Evolutionary conservation across 208 protist genomes (phyloP), one percentile per base, ranked within the genome.

Genomic region (Leishmania martiniquensis): DNA sequence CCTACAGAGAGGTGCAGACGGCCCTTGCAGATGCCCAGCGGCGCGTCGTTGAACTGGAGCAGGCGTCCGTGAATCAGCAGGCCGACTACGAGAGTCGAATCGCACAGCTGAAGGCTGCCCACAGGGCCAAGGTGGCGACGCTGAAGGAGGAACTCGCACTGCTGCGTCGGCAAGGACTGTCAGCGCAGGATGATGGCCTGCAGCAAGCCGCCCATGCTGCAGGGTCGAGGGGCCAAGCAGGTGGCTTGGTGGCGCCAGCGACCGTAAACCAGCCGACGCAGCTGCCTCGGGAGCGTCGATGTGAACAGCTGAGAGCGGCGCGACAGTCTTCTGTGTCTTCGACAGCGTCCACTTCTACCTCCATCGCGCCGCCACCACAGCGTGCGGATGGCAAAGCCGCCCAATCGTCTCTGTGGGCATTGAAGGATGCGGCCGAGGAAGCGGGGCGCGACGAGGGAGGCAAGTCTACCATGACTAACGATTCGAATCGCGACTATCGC

Each of bases 61-160:
- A 76, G 57, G 47, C 6, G 25, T 62, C 37, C 34, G 45, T 59
- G 22, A 59, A 39, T 32, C 74, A 75, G n/a, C 54, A 83, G 63
- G 44, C 32, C 2, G 65, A 69, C 51, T 73, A 44, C 39, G 85
- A 86, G 47, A 71, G 25, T 17, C 81, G 77, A 17, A 54, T 89
- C 47, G 60, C 59, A 22, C 75, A 80, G 73, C 54, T 87, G 52
- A 83, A 86, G 67, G 77, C 59, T n/a, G 85, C 76, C 13, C 82
- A 89, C 55, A 52, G 57, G 2, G 82, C 70, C 25, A 81, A 77
- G 17, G 75, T 78, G 20, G 47, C 75, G 39, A 85, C 82, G 9
- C 47, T 89, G 57, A 51, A 59, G 66, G 73, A 78, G 22, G 81
- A 88, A 44, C n/a, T 88, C 29, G 34, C 57, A 47, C 25, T 82